A percentile compares a stretch with the other conserved stretches of the same genome.
Evolutionary conservation across 805 yeast species (phyloP).

Genomic region (Cyberlindnera euphorbiiphila): DNA sequence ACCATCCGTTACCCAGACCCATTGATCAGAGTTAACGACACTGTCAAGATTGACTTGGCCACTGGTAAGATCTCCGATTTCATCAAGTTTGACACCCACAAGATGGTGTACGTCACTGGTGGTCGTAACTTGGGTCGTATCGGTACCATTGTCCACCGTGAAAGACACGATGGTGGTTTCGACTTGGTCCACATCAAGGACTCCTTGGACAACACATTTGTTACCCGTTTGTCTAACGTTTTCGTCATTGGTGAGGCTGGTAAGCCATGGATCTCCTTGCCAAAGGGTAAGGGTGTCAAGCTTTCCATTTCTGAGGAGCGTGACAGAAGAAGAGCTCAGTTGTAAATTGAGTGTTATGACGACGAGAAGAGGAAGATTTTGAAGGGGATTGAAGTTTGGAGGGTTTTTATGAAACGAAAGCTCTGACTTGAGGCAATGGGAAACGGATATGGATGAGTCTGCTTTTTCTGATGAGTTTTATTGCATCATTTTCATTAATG

Average conservation of each 20-base stretch:
- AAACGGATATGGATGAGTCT: constrained; percentile 15
- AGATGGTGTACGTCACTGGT: constrained; percentile 90
- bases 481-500: constrained; percentile 27
- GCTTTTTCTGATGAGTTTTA: constrained; percentile 22
- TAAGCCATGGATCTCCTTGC: constrained; percentile 90
- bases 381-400: constrained; percentile 75
- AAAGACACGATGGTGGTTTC: constrained; percentile 97
- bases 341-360: constrained; percentile 15
- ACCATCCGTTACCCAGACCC: constrained; percentile 99
- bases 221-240: constrained; percentile 90
- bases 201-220: constrained; percentile 90
- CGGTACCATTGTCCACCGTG: constrained; percentile 94
- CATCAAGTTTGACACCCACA: constrained; percentile 91
- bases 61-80: constrained; percentile 89
- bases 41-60: constrained; percentile 95
- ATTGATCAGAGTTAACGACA: constrained; percentile 92
- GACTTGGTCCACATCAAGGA: constrained; percentile 97
- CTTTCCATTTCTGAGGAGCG: constrained; percentile 95
- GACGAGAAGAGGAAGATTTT: constrained; percentile 49
- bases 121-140: constrained; percentile 99
- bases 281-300: constrained; percentile 99
- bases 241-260: constrained; percentile 94
- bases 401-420: constrained; percentile 39
- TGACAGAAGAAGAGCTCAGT: constrained; percentile 93
- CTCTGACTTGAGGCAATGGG: constrained; percentile 6